These are phyloP conservation scores for Aspergillus nomiae DNA, from an alignment of 2,329 filamentous ascomycete genomes.

Conservation along the genomic window DNA sequence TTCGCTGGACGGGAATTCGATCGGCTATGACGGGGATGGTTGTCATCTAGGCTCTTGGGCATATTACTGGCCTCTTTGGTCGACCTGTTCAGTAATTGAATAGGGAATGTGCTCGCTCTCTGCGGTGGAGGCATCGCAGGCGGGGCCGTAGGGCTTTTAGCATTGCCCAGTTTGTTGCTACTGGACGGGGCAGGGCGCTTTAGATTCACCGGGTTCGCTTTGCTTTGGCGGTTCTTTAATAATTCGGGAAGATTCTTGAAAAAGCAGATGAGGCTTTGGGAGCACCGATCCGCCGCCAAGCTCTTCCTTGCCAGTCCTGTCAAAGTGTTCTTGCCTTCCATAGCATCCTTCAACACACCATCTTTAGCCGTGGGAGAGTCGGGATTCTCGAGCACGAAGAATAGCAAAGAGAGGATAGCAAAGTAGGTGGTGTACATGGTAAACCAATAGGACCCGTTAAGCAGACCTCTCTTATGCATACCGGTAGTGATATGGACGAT, in stretches of 20 bases:
- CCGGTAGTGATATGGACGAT: constrained; percentile 67
- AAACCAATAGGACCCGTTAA: constrained; percentile 68
- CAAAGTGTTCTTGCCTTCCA: constrained; percentile 80
- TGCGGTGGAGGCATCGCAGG: constrained; percentile 28
- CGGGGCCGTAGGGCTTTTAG: constrained; percentile 19
- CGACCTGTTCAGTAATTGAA: constrained; percentile 31
- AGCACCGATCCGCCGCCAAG: constrained; percentile 85
- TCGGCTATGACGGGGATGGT: constrained; percentile 17
- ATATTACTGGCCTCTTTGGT: constrained; percentile 27
- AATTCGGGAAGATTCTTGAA: constrained; percentile 81
- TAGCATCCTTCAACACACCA: constrained; percentile 76
- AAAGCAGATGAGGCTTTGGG: constrained; percentile 70
- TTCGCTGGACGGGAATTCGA: constrained; percentile 19
- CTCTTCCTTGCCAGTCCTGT: constrained; percentile 78
- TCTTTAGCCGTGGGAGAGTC: constrained; percentile 66
- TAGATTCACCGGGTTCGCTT: constrained; percentile 49
- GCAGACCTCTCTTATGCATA: constrained; percentile 63
- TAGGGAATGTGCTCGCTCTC: constrained; percentile 45
- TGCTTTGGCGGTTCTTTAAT: constrained; percentile 59
- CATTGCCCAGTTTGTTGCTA: constrained; percentile 13
- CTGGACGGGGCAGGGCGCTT: constrained; percentile 48
- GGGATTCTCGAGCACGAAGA: constrained; percentile 66
- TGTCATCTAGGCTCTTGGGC: constrained; percentile 36
- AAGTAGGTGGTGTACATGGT: constrained; percentile 71
- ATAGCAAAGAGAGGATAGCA: constrained; percentile 64